Percentiles rank a stretch among this genome's conserved stretches.
Evolutionary conservation across 768 basidiomycete species (phyloP).

Genomic region (Lentinula aciculospora): DNA sequence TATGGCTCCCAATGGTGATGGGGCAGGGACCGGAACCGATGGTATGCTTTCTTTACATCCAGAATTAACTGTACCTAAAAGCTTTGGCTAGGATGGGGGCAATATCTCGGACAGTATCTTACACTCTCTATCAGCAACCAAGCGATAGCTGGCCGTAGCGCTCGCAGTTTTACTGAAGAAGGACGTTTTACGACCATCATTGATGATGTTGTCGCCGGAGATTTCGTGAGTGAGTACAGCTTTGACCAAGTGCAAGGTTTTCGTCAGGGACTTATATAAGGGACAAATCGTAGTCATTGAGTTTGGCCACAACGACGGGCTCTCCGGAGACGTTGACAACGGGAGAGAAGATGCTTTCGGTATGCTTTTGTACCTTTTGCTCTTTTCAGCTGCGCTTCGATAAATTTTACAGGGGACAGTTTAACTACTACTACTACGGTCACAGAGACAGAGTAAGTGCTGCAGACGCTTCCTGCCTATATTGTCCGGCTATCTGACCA

Average conservation of each 20-base stretch:
- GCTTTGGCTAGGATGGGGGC: constrained; percentile 35
- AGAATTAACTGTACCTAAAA: not conserved
- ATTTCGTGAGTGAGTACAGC: constrained; percentile 26
- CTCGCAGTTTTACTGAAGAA: constrained; percentile 43
- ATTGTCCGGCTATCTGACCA: not conserved
- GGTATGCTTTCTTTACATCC: not conserved
- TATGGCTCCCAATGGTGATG: constrained; percentile 35
- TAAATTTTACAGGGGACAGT: constrained; percentile 16
- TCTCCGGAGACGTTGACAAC: constrained; percentile 26
- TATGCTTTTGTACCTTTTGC: not conserved
- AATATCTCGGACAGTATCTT: constrained; percentile 34
- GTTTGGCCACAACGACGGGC: constrained; percentile 24
- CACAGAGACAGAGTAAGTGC: constrained; percentile 25
- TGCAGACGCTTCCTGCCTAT: not conserved
- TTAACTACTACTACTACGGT: constrained; percentile 30
- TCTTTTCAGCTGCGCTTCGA: not conserved
- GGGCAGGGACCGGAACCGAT: constrained; percentile 28
- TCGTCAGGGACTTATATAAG: not conserved
- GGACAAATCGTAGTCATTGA: constrained; percentile 13
- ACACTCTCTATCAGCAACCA: constrained; percentile 38
- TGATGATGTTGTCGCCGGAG: constrained; percentile 31
- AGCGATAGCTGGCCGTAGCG: constrained; percentile 40
- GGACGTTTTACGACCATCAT: constrained; percentile 38
- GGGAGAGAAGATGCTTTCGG: constrained; percentile 36
- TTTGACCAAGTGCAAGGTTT: not conserved